Conservation (phyloP, 345 rosid genomes). For the Angophora floribunda region DNA sequence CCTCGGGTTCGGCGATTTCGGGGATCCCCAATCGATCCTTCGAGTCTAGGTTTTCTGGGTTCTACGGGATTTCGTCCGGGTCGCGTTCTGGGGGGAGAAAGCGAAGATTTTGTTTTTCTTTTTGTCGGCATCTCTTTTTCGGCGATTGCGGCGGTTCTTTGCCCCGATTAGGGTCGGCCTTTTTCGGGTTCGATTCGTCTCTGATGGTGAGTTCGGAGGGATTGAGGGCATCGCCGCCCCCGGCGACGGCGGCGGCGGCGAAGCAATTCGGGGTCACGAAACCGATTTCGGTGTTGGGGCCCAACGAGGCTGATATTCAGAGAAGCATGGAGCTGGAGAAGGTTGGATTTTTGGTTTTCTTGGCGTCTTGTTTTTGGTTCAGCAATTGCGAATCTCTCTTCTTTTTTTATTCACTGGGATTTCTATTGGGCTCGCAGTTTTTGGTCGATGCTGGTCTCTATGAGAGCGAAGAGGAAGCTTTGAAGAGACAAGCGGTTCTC, state of each 20-base stretch:
- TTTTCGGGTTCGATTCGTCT: background rate
- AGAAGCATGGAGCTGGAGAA: conserved; percentile 38
- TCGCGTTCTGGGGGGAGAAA: background rate
- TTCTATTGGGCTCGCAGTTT: conserved; percentile 21
- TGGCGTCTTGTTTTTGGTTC: background rate
- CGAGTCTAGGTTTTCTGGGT: background rate
- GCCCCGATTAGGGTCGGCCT: background rate
- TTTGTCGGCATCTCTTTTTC: background rate
- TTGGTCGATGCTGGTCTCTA: conserved; percentile 64
- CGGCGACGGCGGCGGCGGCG: background rate
- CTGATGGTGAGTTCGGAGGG: conserved; percentile 51
- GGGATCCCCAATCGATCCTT: background rate
- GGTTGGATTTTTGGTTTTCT: background rate
- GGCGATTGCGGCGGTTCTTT: background rate
- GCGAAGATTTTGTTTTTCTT: background rate
- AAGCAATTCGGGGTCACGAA: conserved; percentile 59
- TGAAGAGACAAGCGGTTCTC: conserved; percentile 63
- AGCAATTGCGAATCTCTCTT: background rate
- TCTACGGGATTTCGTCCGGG: background rate
- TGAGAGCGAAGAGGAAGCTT: conserved; percentile 72
- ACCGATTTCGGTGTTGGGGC: conserved; percentile 77
- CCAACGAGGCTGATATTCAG: conserved; percentile 58
- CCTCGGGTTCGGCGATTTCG: background rate
- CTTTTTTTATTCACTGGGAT: background rate
- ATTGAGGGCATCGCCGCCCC: conserved; percentile 17